Evolutionary conservation across 2,329 filamentous ascomycete species (phyloP).

Genomic region (Phaeosphaeria sp.): DNA sequence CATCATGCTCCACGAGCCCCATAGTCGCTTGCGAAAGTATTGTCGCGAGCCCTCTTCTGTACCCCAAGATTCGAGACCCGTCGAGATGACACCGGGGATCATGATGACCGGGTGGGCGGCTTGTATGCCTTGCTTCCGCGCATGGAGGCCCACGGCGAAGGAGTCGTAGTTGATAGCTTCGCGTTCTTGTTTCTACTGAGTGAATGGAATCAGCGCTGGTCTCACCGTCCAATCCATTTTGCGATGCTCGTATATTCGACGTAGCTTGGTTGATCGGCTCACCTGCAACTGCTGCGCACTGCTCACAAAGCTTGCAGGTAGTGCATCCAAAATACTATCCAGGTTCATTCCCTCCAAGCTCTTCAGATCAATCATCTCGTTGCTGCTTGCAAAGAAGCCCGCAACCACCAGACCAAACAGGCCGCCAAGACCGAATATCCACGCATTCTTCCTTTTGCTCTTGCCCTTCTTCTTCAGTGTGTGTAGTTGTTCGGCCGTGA

Average conservation of each 20-base stretch:
- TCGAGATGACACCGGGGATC: conserved; percentile 97
- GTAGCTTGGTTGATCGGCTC: conserved; percentile 38
- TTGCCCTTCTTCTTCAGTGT: conserved; percentile 54
- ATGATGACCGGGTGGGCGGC: conserved; percentile 92
- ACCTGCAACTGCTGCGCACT: conserved; percentile 88
- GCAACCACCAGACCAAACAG: conserved; percentile 90
- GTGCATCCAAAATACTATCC: conserved; percentile 83
- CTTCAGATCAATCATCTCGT: conserved; percentile 88
- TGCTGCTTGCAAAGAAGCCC: conserved; percentile 86
- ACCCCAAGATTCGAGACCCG: conserved; percentile 95
- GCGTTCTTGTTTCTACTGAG: conserved; percentile 76
- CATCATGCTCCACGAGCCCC: conserved; percentile 99
- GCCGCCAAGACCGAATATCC: conserved; percentile 87
- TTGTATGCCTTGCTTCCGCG: conserved; percentile 78
- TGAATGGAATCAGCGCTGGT: conserved; percentile 29
- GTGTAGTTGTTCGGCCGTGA: conserved; percentile 59
- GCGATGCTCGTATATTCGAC: not conserved
- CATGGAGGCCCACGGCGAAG: conserved; percentile 87
- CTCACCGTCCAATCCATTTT: not conserved
- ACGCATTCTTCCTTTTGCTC: conserved; percentile 74
- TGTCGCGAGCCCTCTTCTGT: conserved; percentile 83
- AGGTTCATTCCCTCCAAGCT: conserved; percentile 74
- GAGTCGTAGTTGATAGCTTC: conserved; percentile 91
- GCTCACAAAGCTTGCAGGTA: conserved; percentile 83
- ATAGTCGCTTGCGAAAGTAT: conserved; percentile 93